Evolutionary conservation across 306 rosid genomes (phyloP).

Genomic region (Hippophae rhamnoides): DNA sequence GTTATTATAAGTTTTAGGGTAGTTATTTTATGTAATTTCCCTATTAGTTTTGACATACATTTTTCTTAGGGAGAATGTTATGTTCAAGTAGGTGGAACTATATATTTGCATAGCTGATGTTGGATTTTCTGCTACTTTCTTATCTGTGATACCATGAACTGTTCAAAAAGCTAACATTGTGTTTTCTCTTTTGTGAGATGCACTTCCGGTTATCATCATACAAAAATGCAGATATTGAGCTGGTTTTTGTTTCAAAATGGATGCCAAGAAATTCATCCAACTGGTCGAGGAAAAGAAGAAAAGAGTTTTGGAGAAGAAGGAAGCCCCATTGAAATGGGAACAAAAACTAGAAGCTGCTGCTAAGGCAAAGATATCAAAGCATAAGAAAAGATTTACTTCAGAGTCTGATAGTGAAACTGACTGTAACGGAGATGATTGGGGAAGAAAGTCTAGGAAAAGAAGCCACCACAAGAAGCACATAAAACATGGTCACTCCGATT

Average conservation of each 20-base stretch:
- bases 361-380: conserved; percentile 55
- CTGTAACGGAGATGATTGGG: conserved; percentile 31
- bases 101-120: not conserved
- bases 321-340: conserved; percentile 95
- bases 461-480: conserved; percentile 51
- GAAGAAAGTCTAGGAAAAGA: conserved; percentile 44
- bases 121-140: not conserved
- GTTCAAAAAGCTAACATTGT: conserved; percentile 65
- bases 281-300: conserved; percentile 90
- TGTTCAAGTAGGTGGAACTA: not conserved
- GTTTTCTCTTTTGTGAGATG: conserved; percentile 99
- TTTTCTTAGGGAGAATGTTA: no score
- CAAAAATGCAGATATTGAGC: conserved; percentile 74
- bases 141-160: conserved; percentile 2
- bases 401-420: conserved; percentile 41
- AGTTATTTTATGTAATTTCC: no score
- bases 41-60: no score
- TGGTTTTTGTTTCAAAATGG: conserved; percentile 60
- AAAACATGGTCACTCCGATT: conserved; percentile 46
- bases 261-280: conserved; percentile 73
- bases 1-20: no score
- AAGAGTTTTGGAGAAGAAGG: conserved; percentile 81
- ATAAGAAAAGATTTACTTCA: conserved; percentile 45
- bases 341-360: conserved; percentile 84
- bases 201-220: conserved; percentile 78